Evolutionary conservation across 192 early-diverging fungal genomes (phyloP), one percentile per base, ranked within the genome.

Genomic region (Umbelopsis ramanniana): DNA sequence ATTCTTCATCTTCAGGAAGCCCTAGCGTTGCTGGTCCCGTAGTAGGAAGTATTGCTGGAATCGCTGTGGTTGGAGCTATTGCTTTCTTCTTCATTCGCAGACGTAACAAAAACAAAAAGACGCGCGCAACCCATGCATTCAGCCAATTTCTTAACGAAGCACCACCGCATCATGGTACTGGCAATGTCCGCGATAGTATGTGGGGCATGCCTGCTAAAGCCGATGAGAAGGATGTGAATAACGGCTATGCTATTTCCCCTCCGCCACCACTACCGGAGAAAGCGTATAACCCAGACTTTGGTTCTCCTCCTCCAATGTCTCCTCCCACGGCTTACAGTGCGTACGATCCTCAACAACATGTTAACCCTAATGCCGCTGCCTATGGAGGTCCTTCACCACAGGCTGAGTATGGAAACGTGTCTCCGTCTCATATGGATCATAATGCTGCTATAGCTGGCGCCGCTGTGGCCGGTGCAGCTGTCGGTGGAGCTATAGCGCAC

Each of bases 51-150:
- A 52, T 70, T n/a, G 69, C 69, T 19, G 47, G 69, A 15, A 48
- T 70, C 10, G 69, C 69, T 38, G 43, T 70, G 21, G 38, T 70
- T 29, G 69, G 69, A 6, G 69, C 69, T 2, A 35, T 52, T 19
- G 69, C 69, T 17, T 70, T 70, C 69, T 70, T 70, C 37, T 43
- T 70, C 50, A 38, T 70, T 7, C 47, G 69, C 10, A 52, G 50
- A 29, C 45, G 69, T 19, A 46, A 50, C 10, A 46, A 33, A 24
- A 46, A 37, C 4, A 63, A 63, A 37, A 22, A 26, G 7, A 29
- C 26, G 0, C 57, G 57, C 19, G 57, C 57, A 9, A 63, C 14
- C 33, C 57, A 63, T 63, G 57, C 57, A 3, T 63, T 63, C 33
- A 63, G 57, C 37, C 57, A 63, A 26, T 63, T 63, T 8, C 19